A percentile compares a stretch with the other conserved stretches of the same genome.
Conservation (phyloP, 371 early-diverging fungal species). For the Apophysomyces ossiformis region DNA sequence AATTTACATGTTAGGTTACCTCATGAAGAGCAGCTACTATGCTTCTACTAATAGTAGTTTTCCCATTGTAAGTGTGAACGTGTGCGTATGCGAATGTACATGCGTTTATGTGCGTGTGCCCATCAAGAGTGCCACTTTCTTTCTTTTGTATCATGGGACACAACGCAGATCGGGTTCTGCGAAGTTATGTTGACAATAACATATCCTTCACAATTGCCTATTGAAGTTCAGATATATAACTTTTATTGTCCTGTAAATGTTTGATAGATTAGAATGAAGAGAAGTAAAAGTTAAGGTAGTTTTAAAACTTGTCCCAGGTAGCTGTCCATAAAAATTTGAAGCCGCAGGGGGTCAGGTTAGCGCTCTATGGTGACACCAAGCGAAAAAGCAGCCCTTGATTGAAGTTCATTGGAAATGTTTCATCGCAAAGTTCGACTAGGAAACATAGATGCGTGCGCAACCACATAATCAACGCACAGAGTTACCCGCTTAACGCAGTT, state of each 20-base stretch:
- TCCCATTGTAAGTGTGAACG: neutral
- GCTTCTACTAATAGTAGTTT: neutral
- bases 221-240: too few relatives aligned
- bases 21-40: too few relatives aligned
- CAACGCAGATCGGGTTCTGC: conserved; percentile 2
- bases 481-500: conserved; percentile 5
- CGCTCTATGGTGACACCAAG: conserved; percentile 8
- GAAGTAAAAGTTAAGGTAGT: neutral
- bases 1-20: neutral
- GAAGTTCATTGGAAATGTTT: conserved; percentile 33
- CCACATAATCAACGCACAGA: conserved; percentile 12
- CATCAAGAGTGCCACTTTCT: conserved; percentile 9
- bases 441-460: conserved; percentile 22
- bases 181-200: neutral
- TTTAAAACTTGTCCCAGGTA: neutral
- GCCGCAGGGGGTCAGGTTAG: conserved; percentile 7
- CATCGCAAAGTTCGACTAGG: conserved; percentile 24
- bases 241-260: too few relatives aligned
- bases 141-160: conserved; percentile 8
- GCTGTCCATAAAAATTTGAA: conserved; percentile 6
- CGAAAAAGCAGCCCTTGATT: conserved; percentile 8
- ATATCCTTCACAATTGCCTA: neutral
- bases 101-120: neutral
- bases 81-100: neutral
- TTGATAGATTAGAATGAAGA: neutral